Conservation (phyloP, 78 protist genomes). For the Ministeria vibrans region DNA sequence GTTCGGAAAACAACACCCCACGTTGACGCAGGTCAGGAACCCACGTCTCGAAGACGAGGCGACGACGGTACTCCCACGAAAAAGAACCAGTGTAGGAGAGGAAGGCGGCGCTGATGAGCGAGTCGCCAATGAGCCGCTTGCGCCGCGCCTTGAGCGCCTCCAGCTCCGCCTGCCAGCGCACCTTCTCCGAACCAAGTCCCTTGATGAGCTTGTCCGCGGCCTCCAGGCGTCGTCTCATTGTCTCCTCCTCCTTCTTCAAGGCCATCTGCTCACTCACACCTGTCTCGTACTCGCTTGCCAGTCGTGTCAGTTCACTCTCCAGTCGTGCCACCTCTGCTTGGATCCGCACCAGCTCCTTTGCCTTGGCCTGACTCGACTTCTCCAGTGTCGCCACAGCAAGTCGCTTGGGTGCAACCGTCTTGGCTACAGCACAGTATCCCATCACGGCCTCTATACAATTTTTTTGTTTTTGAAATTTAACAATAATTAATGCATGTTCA, state of each 20-base stretch:
- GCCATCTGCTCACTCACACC: constrained; percentile 32
- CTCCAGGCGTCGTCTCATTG: constrained; percentile 51
- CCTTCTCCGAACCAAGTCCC: constrained; percentile 64
- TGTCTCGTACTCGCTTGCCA: constrained; percentile 11
- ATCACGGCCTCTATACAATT: constrained; percentile 54
- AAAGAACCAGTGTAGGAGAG: constrained; percentile 57
- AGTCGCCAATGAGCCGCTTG: constrained; percentile 53
- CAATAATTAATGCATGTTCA: too few relatives aligned
- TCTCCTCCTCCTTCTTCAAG: constrained; percentile 37
- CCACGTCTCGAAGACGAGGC: constrained; percentile 32
- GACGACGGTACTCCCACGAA: constrained; percentile 48
- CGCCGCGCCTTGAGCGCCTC: constrained; percentile 20
- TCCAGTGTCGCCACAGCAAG: constrained; percentile 24
- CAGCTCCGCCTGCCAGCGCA: constrained; percentile 61
- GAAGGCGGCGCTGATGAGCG: constrained; percentile 49
- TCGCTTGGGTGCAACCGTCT: constrained; percentile 55
- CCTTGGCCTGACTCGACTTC: not conserved
- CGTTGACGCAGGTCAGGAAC: constrained; percentile 23
- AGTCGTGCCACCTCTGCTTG: constrained; percentile 11
- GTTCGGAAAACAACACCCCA: constrained; percentile 43
- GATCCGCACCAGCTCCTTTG: constrained; percentile 21
- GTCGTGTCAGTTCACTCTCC: constrained; percentile 8
- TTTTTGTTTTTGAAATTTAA: too few relatives aligned
- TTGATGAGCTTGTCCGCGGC: constrained; percentile 68
- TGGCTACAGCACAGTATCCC: constrained; percentile 54